Conservation (phyloP, 2,329 filamentous ascomycete genomes). For the Ascochyta rabiei region DNA sequence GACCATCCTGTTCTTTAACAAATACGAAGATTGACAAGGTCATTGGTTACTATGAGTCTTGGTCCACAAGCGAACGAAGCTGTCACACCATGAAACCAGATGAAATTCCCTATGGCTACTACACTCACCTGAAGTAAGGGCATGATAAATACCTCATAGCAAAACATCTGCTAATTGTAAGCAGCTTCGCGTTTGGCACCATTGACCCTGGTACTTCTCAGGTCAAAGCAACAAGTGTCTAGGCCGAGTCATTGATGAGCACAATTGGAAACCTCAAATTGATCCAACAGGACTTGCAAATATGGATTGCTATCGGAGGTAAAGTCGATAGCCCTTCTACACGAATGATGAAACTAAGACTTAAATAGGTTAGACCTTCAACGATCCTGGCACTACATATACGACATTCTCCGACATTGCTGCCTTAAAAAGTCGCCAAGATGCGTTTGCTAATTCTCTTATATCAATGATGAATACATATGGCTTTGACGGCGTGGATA, state of each 20-base stretch:
- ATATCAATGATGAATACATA: constrained; percentile 48
- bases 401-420: constrained; percentile 42
- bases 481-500: constrained; percentile 52
- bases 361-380: constrained; percentile 53
- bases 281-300: constrained; percentile 31
- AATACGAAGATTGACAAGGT: constrained; percentile 16
- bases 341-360: too few relatives aligned
- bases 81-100: background rate
- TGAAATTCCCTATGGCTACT: constrained; percentile 1
- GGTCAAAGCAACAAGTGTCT: background rate
- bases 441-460: constrained; percentile 45
- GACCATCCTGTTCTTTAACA: background rate
- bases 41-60: background rate
- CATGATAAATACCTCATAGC: too few relatives aligned
- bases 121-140: constrained; percentile 12
- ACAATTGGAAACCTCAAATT: constrained; percentile 35
- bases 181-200: constrained; percentile 12
- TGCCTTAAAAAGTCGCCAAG: background rate
- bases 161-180: too few relatives aligned
- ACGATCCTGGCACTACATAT: constrained; percentile 37
- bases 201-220: constrained; percentile 10
- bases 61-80: background rate
- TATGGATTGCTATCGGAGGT: constrained; percentile 49
- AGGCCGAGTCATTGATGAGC: background rate
- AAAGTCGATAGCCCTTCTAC: too few relatives aligned